Evolutionary conservation across 108 stramenopile genomes (phyloP).

Genomic region (Skeletonema menzelii): DNA sequence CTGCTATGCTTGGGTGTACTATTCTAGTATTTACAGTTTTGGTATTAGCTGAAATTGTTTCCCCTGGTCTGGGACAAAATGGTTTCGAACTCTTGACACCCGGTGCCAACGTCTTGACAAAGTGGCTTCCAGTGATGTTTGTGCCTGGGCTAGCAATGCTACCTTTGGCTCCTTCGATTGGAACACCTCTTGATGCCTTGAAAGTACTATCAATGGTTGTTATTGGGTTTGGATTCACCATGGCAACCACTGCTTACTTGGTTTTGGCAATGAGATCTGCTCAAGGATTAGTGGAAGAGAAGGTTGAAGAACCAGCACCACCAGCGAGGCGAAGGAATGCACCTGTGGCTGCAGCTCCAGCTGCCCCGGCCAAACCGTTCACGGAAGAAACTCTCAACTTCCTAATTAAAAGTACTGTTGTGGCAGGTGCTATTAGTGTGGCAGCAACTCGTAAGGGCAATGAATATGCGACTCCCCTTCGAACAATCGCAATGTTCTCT

Average conservation of each 20-base stretch:
- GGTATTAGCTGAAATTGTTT: constrained; percentile 49
- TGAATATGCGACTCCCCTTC: constrained; percentile 37
- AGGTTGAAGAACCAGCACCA: not conserved
- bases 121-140: constrained; percentile 86
- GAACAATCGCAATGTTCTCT: constrained; percentile 46
- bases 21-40: constrained; percentile 58
- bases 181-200: constrained; percentile 59
- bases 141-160: constrained; percentile 85
- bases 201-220: constrained; percentile 47
- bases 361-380: constrained; percentile 47
- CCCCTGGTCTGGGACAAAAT: constrained; percentile 56
- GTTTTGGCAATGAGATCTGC: constrained; percentile 30
- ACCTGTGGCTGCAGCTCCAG: constrained; percentile 7
- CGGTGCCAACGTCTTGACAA: constrained; percentile 69
- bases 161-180: constrained; percentile 76
- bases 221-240: constrained; percentile 43
- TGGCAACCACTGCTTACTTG: constrained; percentile 38
- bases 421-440: constrained; percentile 52
- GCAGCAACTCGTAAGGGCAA: constrained; percentile 19
- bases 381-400: constrained; percentile 37
- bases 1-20: constrained; percentile 73
- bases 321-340: not conserved
- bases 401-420: constrained; percentile 26
- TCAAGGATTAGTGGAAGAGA: constrained; percentile 27
- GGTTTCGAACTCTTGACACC: constrained; percentile 58